Base-by-base conservation (phyloP, 2,329 filamentous ascomycete species). In the Paramyrothecium roridum region DNA sequence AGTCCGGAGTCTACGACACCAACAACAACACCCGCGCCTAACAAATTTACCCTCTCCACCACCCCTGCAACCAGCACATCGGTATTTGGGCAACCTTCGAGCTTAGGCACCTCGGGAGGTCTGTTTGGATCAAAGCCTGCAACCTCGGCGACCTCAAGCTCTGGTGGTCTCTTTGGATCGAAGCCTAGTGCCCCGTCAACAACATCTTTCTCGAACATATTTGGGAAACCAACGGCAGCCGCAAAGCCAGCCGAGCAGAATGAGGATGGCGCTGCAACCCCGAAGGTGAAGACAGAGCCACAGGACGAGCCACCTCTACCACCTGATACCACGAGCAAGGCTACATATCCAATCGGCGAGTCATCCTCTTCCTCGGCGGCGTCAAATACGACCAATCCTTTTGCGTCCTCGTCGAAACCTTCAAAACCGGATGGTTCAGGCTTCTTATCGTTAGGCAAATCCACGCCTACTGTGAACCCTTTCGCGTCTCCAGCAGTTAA, bases 301-400 rank as follows among this genome's bases (percentile, higher is more conserved):
- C 26, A 30, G 26, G 69, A 73, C 54, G 72, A 72, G 56, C 68
- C 64, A 21, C 81, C 82, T 55, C 69, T 84, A 4, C 81, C 82
- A 34, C 81, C 82, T 21, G 81, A 84, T 58, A 70, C 79, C 55
- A 83, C 75, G 53, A 85, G 80, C 74, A 83, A 79, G 72, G 68
- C 71, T 56, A 67, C 72, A 52, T 83, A 77, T 63, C 70, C 74
- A 51, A 60, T 81, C 43, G 79, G 77, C 50, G 77, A 81, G 56
- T 80, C 79, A 19, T 79, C 78, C 37, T 80, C 79, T 47, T 82
- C 80, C 57, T 83, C 80, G 49, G 72, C 74, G 58, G 68, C 71
- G 52, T 77, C 79, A 54, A 69, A 65, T 61, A 60, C 57, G 19
- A 48, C 19, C 64, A 69, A 53, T 66, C 68, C 54, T 67, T 69